phyloP scores from a whole-genome alignment of 768 basidiomycete species.

The Infundibulicybe gibba region DNA sequence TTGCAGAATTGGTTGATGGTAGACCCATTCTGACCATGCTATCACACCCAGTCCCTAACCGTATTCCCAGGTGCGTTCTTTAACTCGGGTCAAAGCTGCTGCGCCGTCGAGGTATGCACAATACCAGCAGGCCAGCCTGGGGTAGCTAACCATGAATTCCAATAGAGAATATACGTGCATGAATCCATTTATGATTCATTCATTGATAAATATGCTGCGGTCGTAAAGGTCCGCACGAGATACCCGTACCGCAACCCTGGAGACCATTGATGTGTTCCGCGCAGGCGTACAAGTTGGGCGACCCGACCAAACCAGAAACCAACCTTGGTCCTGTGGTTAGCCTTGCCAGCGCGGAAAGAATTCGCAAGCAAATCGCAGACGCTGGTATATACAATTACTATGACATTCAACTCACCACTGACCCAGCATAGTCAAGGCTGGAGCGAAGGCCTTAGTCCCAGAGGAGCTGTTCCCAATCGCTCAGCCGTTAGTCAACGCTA shows the following conservation, averaged over 20 bases:
- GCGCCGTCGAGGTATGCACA: slow-evolving; percentile 73
- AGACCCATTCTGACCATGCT: slow-evolving; percentile 6
- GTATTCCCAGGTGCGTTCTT: slow-evolving; percentile 73
- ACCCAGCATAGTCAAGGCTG: slow-evolving; percentile 53
- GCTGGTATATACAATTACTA: slow-evolving; percentile 52
- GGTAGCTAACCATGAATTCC: too few relatives aligned
- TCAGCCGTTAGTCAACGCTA: slow-evolving; percentile 48
- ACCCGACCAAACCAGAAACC: slow-evolving; percentile 70
- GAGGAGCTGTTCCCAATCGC: slow-evolving; percentile 66
- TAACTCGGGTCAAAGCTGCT: slow-evolving; percentile 98
- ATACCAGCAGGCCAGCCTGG: too few relatives aligned
- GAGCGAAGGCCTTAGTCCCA: slow-evolving; percentile 74
- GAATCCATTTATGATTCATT: slow-evolving; percentile 79
- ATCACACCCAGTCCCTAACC: slow-evolving; percentile 1
- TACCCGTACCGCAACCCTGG: background rate
- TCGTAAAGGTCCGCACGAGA: slow-evolving; percentile 55
- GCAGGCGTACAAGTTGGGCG: slow-evolving; percentile 83
- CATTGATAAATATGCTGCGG: slow-evolving; percentile 64
- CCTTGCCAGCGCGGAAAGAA: slow-evolving; percentile 77
- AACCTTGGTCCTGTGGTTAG: slow-evolving; percentile 94
- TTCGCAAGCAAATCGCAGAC: slow-evolving; percentile 82
- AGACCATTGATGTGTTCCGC: background rate
- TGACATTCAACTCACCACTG: background rate
- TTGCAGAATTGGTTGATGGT: slow-evolving; percentile 90
- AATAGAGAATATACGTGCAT: slow-evolving; percentile 90